Evolutionary conservation across 139 green algal species (phyloP), one percentile per base, ranked within the genome.

Genomic region (Chlamydomonas incerta): DNA sequence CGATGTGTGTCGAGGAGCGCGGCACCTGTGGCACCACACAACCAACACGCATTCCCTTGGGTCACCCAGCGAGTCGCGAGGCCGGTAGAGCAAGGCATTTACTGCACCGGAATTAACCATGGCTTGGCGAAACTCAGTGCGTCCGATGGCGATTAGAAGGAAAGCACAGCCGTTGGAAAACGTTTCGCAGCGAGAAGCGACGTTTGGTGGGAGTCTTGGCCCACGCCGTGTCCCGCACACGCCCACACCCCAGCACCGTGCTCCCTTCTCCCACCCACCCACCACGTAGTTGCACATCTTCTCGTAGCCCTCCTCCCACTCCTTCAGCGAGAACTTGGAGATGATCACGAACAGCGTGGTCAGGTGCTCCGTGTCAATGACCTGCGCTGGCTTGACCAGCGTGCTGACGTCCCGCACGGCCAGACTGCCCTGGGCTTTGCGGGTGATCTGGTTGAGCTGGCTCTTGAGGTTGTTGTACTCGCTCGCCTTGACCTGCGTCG

Each of bases 321-420:
- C 98, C 62, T 94, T 91, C n/a, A 95, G 77, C 23, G 63, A 80
- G 58, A 93, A 94, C 87, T 96, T 97, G 74, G 93, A 74, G 14
- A 99, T 94, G 57, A 99, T 92, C 31, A 99, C 95, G 71, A 98
- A 94, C 52, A 98, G 82, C 1, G 98, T 99, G 41, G 79, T 90
- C 41, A 99, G 82, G 93, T 99, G 98, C 87, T 99, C 98, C 14
- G 95, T 97, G 69, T 95, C 88, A 0, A 98, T 87, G 18, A 99
- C 57, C 74, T 96, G 87, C 60, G 91, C 68, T 2, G 87, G 81
- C 80, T 96, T 93, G 14, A 99, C 91, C 11, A 96, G 3, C 1
- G 74, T 85, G 66, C 26, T 83, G 37, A 94, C 86, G 77, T 94
- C 91, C 0, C 91, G 80, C 34, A 99, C 96, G 0, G 96, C 93